phyloP scores from a whole-genome alignment of 2,329 filamentous ascomycete species.

The Aspergillus sp. region DNA sequence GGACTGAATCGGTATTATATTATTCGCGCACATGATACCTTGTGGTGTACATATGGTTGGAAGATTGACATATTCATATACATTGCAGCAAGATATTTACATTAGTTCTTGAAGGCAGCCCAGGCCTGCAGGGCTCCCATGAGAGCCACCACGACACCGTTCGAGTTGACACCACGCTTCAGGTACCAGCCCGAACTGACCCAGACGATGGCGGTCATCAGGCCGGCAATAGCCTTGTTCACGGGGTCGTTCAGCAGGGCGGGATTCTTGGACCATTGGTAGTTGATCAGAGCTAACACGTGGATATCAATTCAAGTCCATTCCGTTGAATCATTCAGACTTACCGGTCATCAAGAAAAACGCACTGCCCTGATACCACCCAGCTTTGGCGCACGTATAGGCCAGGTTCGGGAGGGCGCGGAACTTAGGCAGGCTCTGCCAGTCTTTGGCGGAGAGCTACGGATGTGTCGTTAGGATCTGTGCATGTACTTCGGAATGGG shows the following conservation, averaged over 20 bases:
- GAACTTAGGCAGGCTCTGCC: conserved; percentile 18
- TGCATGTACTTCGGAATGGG: neutral
- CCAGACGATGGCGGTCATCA: conserved; percentile 20
- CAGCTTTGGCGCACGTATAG: conserved; percentile 20
- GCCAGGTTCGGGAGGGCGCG: conserved; percentile 19
- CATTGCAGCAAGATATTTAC: neutral
- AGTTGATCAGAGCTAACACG: conserved; percentile 14
- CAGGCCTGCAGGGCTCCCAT: conserved; percentile 20
- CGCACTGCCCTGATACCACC: conserved; percentile 26
- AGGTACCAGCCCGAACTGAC: conserved; percentile 25
- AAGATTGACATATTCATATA: neutral
- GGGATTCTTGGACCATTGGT: conserved; percentile 17
- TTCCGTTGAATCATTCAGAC: no score
- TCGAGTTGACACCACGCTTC: conserved; percentile 16
- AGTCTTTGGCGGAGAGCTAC: conserved; percentile 15
- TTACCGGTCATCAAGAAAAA: conserved; percentile 22
- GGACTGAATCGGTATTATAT: neutral
- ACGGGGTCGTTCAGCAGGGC: conserved; percentile 9
- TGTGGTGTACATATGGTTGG: neutral
- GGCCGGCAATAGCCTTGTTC: conserved; percentile 16
- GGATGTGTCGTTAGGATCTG: neutral
- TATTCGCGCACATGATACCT: conserved; percentile 7
- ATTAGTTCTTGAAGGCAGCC: conserved; percentile 11
- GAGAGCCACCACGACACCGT: conserved; percentile 14
- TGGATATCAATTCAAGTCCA: no score